Conservation (phyloP, 805 yeast genomes). For the Hanseniaspora guilliermondii region DNA sequence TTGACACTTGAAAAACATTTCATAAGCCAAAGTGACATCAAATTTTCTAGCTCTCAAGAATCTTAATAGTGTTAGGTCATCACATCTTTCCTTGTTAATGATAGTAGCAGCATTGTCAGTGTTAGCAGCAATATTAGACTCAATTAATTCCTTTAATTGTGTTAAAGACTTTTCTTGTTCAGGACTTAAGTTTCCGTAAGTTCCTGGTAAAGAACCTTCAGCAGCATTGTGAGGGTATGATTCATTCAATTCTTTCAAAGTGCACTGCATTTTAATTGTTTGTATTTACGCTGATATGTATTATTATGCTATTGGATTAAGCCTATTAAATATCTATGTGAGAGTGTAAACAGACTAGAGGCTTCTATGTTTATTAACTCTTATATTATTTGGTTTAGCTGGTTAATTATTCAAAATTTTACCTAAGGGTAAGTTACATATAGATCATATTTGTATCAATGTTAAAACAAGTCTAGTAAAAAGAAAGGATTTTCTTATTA, state of each 20-base stretch:
- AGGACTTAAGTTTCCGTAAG: constrained; percentile 65
- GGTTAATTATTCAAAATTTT: too few species aligned
- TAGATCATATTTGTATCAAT: too few species aligned
- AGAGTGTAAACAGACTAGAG: too few species aligned
- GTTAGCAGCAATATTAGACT: constrained; percentile 48
- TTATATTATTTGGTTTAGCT: too few species aligned
- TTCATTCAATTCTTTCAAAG: constrained; percentile 27
- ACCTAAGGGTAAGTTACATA: too few species aligned
- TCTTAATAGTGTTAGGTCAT: constrained; percentile 72
- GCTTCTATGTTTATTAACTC: too few species aligned
- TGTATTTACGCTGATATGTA: neutral
- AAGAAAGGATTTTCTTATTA: too few species aligned
- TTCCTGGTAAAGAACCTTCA: constrained; percentile 56
- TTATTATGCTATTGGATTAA: too few species aligned
- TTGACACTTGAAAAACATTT: constrained; percentile 79
- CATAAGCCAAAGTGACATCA: constrained; percentile 62
- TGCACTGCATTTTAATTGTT: constrained; percentile 2
- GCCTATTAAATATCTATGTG: too few species aligned
- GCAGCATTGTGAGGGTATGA: constrained; percentile 65
- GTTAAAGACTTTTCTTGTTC: constrained; percentile 51
- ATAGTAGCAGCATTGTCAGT: neutral
- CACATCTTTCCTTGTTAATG: constrained; percentile 43
- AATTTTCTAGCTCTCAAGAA: constrained; percentile 93
- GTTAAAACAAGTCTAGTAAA: too few species aligned
- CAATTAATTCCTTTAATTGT: constrained; percentile 45